These are phyloP conservation scores for Beta lomatogona DNA, from an alignment of 179 eudicot species.

Conservation along the genomic window DNA sequence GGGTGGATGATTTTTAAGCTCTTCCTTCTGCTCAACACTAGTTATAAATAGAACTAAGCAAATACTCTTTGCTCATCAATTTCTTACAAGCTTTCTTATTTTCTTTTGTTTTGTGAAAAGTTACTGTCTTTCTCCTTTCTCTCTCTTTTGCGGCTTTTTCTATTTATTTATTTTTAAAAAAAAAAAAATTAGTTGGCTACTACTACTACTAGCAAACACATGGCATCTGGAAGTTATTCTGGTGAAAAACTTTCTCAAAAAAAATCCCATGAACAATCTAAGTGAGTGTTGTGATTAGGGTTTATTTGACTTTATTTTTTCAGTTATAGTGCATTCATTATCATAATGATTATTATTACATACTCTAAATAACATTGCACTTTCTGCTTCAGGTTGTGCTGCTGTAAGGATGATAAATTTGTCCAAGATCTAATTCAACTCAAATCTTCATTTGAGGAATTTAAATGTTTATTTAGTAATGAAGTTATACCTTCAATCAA, in stretches of 20 bases:
- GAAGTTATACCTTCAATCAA: neutral
- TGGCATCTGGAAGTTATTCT: neutral
- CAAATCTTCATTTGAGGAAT: neutral
- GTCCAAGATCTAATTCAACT: neutral
- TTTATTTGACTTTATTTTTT: neutral
- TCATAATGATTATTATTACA: neutral
- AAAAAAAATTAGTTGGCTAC: too few relatives aligned
- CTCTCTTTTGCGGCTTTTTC: too few relatives aligned
- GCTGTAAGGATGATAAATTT: slow-evolving; percentile 3
- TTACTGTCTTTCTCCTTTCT: too few relatives aligned
- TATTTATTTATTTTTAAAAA: too few relatives aligned
- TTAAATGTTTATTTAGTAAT: neutral
- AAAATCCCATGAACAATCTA: neutral
- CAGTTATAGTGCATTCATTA: neutral
- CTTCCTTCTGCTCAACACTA: too few relatives aligned
- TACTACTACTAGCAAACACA: neutral
- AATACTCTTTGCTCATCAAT: too few relatives aligned
- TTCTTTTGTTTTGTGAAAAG: too few relatives aligned
- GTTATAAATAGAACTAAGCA: too few relatives aligned
- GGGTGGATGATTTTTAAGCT: too few relatives aligned
- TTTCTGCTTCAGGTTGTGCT: neutral
- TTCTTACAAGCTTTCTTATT: too few relatives aligned
- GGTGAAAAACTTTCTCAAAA: neutral
- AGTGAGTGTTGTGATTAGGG: neutral
- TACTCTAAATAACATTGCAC: neutral